Conservation (phyloP, 163 green algal genomes). For the Volvox carteri region DNA sequence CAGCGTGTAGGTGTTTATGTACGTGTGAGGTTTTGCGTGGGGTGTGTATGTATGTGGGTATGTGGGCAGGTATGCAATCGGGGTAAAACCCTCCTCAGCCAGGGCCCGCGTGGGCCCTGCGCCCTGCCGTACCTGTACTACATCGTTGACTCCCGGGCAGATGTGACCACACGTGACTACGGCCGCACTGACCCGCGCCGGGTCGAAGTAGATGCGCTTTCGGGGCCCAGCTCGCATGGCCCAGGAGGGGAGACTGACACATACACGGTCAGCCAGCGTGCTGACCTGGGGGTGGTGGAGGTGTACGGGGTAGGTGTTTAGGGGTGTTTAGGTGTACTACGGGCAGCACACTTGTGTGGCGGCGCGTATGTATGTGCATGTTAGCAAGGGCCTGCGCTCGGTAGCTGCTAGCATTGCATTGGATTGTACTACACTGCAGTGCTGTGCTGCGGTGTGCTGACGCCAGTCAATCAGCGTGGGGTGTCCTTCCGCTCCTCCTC, state of each 20-base stretch:
- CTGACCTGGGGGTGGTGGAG: constrained; percentile 5
- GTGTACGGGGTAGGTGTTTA: neutral
- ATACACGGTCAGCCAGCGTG: constrained; percentile 30
- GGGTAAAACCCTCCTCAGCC: neutral
- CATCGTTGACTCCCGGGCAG: constrained; percentile 93
- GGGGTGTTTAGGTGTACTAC: too few relatives aligned
- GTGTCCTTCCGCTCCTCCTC: too few relatives aligned
- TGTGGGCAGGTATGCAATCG: neutral
- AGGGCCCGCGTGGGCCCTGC: too few relatives aligned
- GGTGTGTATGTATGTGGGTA: neutral
- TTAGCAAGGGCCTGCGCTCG: too few relatives aligned
- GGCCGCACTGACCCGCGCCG: constrained; percentile 71
- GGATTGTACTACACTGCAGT: too few relatives aligned
- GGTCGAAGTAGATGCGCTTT: constrained; percentile 83
- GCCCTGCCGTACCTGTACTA: constrained; percentile 68
- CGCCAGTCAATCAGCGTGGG: too few relatives aligned
- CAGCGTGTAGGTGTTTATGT: neutral
- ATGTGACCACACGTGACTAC: constrained; percentile 86
- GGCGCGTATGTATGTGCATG: too few relatives aligned
- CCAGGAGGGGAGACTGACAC: constrained; percentile 78
- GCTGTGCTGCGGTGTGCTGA: too few relatives aligned
- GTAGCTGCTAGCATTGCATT: too few relatives aligned
- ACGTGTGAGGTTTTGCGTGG: neutral
- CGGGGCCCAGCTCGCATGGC: constrained; percentile 85
- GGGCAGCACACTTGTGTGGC: too few relatives aligned